Evolutionary conservation across 148 eudicot species (phyloP), one percentile per base, ranked within the genome.

Genomic region (Cornus kousa): DNA sequence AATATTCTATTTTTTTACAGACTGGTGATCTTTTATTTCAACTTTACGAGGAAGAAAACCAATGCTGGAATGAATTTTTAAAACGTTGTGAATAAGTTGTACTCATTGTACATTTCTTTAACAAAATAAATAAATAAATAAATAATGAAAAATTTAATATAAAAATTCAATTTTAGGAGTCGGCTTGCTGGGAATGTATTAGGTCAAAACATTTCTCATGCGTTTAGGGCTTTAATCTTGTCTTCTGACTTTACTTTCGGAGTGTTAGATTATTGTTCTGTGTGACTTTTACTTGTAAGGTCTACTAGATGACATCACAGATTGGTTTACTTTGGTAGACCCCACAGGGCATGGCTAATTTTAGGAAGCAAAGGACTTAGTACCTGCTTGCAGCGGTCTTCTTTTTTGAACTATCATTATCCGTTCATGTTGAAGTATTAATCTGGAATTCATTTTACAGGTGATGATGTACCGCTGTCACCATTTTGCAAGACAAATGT

Each of bases 401-500:
- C 5, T 48, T 43, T 11, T 23, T 7, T 40, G 12, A 46, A 7
- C 12, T 46, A 71, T 14, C 2, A 70, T 48, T 62, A 9, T 22
- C 22, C 7, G 22, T 71, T 70, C 32, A 57, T 70, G 48, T 53
- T 33, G 31, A 64, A 16, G 5, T 39, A 64, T 74, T 86, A 62
- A 85, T 83, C 40, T 70, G 50, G n/a, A 67, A 60, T 83, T 71
- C 69, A 70, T 81, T 83, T 81, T 81, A 71, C 91, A 95, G 98
- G 98, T 79, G 93, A 93, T 65, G 90, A 88, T 70, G 94, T 79
- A 70, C 97, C 92, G 11, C 85, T 79, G 46, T 95, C 98, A 65
- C 74, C 94, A 85, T 95, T 95, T 90, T 82, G 82, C 88, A 90
- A 88, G 97, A 85, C 93, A 71, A 87, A 90, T 82, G 80, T 76